Percentiles rank a stretch among this genome's conserved stretches.
Conservation (phyloP, 2,329 filamentous ascomycete genomes). For the Aureobasidium sp. region DNA sequence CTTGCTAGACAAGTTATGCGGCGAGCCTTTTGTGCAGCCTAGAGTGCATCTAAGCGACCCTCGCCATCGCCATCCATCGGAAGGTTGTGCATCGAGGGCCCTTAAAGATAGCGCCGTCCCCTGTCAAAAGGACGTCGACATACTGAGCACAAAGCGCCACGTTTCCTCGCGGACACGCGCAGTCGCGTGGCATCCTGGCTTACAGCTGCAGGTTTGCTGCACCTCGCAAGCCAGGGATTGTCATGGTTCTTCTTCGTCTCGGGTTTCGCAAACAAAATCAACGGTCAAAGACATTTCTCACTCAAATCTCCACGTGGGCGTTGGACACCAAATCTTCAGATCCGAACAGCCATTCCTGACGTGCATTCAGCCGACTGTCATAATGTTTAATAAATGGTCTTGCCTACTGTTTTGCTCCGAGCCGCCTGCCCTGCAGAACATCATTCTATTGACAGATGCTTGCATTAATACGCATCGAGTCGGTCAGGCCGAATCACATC, state of each 20-base stretch:
- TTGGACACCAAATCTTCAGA: background rate
- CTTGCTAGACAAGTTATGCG: background rate
- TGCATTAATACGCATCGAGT: background rate
- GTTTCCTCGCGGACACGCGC: conserved; percentile 8
- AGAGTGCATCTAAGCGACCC: conserved; percentile 5
- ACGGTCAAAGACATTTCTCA: conserved; percentile 1
- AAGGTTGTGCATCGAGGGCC: background rate
- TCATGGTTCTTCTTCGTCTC: conserved; percentile 1
- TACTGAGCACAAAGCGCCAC: conserved; percentile 9
- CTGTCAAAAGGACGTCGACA: conserved; percentile 8
- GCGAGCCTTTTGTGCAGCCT: conserved; percentile 5
- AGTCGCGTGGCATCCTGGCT: conserved; percentile 10
- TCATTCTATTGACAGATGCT: background rate
- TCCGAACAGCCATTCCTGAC: background rate
- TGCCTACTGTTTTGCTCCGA: background rate
- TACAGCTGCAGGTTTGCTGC: background rate
- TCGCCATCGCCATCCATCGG: conserved; percentile 7
- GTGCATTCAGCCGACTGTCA: background rate
- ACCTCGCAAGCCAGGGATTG: background rate
- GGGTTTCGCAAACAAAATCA: conserved; percentile 1
- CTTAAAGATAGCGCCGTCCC: background rate
- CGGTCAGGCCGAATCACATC: background rate
- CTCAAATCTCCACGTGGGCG: conserved; percentile 3
- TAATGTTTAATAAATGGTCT: background rate
- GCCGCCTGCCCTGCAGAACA: background rate